These are phyloP conservation scores for Candida yuanshanica DNA, from an alignment of 805 yeast species.

Conservation along the genomic window DNA sequence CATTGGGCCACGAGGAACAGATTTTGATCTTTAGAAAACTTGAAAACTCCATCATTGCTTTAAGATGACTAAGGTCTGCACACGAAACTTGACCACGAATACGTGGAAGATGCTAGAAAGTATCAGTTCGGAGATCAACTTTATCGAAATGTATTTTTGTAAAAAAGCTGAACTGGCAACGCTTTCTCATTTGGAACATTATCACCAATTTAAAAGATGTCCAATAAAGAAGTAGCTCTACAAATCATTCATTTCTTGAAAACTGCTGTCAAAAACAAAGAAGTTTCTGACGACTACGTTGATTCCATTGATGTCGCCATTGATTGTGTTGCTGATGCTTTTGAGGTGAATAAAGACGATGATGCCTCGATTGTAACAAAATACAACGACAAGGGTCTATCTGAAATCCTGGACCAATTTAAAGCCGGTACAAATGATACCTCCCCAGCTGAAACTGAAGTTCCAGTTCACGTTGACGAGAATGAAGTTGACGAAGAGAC, in stretches of 20 bases:
- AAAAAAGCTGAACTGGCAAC: no score
- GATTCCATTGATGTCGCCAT: constrained; percentile 93
- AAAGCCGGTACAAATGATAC: constrained; percentile 10
- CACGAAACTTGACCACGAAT: neutral
- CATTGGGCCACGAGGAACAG: constrained; percentile 72
- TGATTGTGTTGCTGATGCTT: constrained; percentile 88
- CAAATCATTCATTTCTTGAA: constrained; percentile 71
- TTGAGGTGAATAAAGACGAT: constrained; percentile 53
- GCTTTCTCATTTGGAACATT: neutral
- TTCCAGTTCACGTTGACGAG: constrained; percentile 40
- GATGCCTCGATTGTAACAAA: constrained; percentile 27
- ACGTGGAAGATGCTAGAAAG: constrained; percentile 1
- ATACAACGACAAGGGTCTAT: constrained; percentile 44
- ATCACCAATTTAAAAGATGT: constrained; percentile 14
- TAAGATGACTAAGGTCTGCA: neutral
- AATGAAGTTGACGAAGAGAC: constrained; percentile 43
- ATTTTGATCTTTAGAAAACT: constrained; percentile 7
- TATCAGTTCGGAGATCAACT: neutral
- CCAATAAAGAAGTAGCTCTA: constrained; percentile 59
- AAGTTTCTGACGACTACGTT: constrained; percentile 67
- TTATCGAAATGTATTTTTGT: no score
- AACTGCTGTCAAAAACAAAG: constrained; percentile 50
- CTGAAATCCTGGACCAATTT: constrained; percentile 35
- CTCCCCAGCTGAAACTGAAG: constrained; percentile 24
- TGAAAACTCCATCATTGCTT: neutral